phyloP scores from a whole-genome alignment of 2,329 filamentous ascomycete species.

The Pseudocercospora pini-densiflorae region DNA sequence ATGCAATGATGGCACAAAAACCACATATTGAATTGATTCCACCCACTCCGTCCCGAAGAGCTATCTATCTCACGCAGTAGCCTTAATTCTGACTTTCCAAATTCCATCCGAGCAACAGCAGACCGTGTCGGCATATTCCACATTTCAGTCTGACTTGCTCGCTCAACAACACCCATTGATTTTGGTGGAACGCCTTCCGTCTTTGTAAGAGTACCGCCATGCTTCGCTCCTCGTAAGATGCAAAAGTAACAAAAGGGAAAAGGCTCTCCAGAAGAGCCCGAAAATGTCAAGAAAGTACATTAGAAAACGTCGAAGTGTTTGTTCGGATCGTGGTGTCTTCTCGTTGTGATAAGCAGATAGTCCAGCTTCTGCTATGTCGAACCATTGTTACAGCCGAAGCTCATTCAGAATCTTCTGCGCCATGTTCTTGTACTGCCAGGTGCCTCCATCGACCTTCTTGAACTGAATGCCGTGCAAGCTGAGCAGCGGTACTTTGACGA shows the following conservation, averaged over 20 bases:
- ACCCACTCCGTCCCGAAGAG: not conserved
- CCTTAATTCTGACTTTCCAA: not conserved
- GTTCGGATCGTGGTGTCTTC: not conserved
- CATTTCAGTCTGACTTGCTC: not conserved
- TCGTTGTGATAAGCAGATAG: not conserved
- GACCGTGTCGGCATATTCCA: not conserved
- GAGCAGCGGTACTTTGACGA: slow-evolving; percentile 94
- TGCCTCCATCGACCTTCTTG: slow-evolving; percentile 93
- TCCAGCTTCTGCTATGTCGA: not conserved
- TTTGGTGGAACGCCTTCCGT: not conserved
- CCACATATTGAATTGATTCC: not conserved
- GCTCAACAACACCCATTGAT: not conserved
- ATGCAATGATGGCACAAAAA: not conserved
- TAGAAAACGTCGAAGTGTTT: not conserved
- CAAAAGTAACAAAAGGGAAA: not conserved
- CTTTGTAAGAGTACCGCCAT: not conserved
- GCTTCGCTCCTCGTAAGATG: not conserved
- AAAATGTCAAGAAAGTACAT: not conserved
- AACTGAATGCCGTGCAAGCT: slow-evolving; percentile 96
- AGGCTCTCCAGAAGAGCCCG: not conserved
- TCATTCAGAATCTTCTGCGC: slow-evolving; percentile 92
- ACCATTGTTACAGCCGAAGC: slow-evolving; percentile 67
- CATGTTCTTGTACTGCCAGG: slow-evolving; percentile 99
- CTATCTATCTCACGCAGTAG: not conserved
- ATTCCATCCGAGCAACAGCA: not conserved